These are phyloP conservation scores for Ceratobasidium sp. DNA, from an alignment of 1,284 basidiomycete genomes.

Conservation along the genomic window DNA sequence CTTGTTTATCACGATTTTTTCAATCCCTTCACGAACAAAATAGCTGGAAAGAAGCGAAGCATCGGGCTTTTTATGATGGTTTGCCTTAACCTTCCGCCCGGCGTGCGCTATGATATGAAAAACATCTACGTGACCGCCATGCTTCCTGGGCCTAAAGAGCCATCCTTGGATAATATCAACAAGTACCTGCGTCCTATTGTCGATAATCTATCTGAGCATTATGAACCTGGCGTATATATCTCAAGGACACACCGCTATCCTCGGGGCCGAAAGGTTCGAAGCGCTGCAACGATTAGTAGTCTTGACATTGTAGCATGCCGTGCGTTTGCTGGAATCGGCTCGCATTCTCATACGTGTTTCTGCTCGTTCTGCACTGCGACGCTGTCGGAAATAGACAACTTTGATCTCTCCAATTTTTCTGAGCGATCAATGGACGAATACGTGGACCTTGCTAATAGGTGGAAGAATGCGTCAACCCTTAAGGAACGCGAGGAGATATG, in stretches of 20 bases:
- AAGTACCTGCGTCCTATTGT: constrained; percentile 55
- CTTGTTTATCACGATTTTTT: constrained; percentile 59
- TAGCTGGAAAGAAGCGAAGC: constrained; percentile 54
- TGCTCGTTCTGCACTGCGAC: background rate
- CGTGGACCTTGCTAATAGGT: background rate
- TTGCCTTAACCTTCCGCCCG: constrained; percentile 58
- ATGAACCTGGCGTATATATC: constrained; percentile 54
- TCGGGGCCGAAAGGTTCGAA: background rate
- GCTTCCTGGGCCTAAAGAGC: constrained; percentile 54
- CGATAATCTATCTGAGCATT: constrained; percentile 54
- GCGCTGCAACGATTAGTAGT: background rate
- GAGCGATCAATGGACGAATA: background rate
- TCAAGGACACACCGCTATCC: constrained; percentile 34
- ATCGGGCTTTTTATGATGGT: constrained; percentile 57
- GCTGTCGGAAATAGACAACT: background rate
- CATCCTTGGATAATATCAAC: constrained; percentile 52
- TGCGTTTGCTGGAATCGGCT: background rate
- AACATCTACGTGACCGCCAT: constrained; percentile 59
- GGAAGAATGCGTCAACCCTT: background rate
- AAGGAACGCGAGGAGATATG: background rate
- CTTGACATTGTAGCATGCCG: background rate
- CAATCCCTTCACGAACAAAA: constrained; percentile 57
- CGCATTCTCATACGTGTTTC: background rate
- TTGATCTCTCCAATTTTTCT: background rate
- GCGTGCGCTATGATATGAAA: constrained; percentile 56